phyloP scores from a whole-genome alignment of 1,284 basidiomycete species.

The Mixia osmundae region DNA sequence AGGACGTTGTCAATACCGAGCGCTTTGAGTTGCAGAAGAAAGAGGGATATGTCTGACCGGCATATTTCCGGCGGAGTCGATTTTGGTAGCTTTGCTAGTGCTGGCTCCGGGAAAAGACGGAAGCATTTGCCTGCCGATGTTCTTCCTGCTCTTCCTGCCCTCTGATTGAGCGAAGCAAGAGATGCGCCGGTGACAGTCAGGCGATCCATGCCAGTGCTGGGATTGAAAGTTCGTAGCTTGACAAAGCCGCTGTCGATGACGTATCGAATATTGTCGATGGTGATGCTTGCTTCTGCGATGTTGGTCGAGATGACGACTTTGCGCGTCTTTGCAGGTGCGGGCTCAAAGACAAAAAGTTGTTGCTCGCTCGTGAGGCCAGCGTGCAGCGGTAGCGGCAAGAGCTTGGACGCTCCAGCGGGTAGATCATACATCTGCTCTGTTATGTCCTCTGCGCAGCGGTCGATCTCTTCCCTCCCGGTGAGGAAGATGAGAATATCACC shows the following conservation, averaged over 20 bases:
- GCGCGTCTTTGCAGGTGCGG: slow-evolving; percentile 43
- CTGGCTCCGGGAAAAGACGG: slow-evolving; percentile 55
- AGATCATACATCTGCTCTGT: slow-evolving; percentile 27
- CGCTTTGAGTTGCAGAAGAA: slow-evolving; percentile 76
- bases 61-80: slow-evolving; percentile 72
- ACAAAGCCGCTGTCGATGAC: slow-evolving; percentile 92
- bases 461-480: slow-evolving; percentile 27
- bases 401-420: slow-evolving; percentile 28
- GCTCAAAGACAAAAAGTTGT: slow-evolving; percentile 61
- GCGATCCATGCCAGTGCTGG: slow-evolving; percentile 20
- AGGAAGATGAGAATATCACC: slow-evolving; percentile 28
- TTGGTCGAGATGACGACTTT: slow-evolving; percentile 90
- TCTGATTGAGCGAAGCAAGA: slow-evolving; percentile 22
- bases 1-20: slow-evolving; percentile 79
- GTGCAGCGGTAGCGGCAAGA: slow-evolving; percentile 50
- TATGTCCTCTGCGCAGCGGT: slow-evolving; percentile 24
- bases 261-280: slow-evolving; percentile 81
- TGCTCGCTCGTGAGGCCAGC: slow-evolving; percentile 67
- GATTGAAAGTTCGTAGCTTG: slow-evolving; percentile 30
- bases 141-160: slow-evolving; percentile 24
- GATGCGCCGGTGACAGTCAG: slow-evolving; percentile 21
- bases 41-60: slow-evolving; percentile 62
- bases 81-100: slow-evolving; percentile 34
- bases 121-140: slow-evolving; percentile 65
- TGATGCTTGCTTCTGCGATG: slow-evolving; percentile 90